Base-by-base conservation (phyloP, 2,329 filamentous ascomycete genomes). In the Hypoxylon sp. region DNA sequence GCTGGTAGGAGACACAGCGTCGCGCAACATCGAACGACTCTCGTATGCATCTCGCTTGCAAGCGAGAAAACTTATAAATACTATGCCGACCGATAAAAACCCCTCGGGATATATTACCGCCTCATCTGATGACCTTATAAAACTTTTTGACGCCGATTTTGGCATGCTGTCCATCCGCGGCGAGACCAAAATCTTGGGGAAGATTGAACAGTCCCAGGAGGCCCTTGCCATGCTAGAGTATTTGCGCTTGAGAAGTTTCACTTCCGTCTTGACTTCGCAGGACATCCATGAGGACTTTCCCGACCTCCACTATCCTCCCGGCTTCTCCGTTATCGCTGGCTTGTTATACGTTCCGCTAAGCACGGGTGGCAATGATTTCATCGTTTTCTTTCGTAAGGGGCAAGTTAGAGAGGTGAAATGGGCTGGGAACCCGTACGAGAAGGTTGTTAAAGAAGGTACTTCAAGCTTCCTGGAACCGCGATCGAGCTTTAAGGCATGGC, bases 81-180 rank as follows among this genome's bases (percentile, higher is more conserved):
- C 93, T 0, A 89, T 92, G 0, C 92, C 94, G 0, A 93, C 92
- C 0, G 88, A 94, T 68, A 88, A 90, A 61, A 97, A 95, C 58
- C 93, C 94, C 0, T 93, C 93, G 0, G 94, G 94, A 0, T 97
- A 97, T 77, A 97, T 97, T 53, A 91, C 97, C 63, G 94, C 94
- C 0, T 96, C 93, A 0, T 96, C 93, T 0, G 93, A 97, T 59
- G 94, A 97, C 74, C 81, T 97, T 0, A 79, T 97, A 3, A 93
- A 90, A 73, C 84, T 97, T 0, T 97, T 97, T 70, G 90, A 96
- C 76, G 94, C 94, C 0, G 94, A 97, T 74, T 96, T 93, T 76
- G 95, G 94, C 2, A 85, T 96, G 46, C 80, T 97, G 0, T 97
- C 92, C 0, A 97, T 97, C 49, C 86, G 88, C 30, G 93, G 92